These are phyloP conservation scores for Hypoxylon sp. DNA, from an alignment of 2,329 filamentous ascomycete genomes.

Conservation along the genomic window DNA sequence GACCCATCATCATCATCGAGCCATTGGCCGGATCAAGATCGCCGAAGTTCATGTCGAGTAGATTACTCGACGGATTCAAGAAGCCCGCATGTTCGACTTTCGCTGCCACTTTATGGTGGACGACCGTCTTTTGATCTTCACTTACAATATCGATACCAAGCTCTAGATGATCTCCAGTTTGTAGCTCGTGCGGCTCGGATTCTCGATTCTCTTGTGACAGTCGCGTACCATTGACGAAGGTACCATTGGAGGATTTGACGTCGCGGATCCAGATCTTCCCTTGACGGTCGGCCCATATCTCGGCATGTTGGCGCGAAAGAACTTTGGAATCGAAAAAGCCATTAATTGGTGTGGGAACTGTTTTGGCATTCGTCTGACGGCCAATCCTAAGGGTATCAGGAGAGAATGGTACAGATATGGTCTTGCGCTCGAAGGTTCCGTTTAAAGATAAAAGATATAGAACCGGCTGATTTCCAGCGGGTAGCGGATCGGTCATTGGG, in stretches of 20 bases:
- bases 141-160: conserved; percentile 98
- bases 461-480: conserved; percentile 80
- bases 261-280: conserved; percentile 97
- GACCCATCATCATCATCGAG: conserved; percentile 79
- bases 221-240: conserved; percentile 93
- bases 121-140: conserved; percentile 97
- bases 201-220: conserved; percentile 95
- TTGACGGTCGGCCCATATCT: conserved; percentile 86
- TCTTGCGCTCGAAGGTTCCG: conserved; percentile 96
- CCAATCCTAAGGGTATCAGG: conserved; percentile 97
- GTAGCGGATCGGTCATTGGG: conserved; percentile 73
- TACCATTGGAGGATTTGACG: conserved; percentile 98
- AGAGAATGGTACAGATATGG: conserved; percentile 90
- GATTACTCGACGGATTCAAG: conserved; percentile 79
- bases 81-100: conserved; percentile 96
- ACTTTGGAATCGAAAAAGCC: conserved; percentile 99
- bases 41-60: conserved; percentile 91
- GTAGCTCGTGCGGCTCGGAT: conserved; percentile 93
- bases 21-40: conserved; percentile 88
- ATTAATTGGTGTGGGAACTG: conserved; percentile 89
- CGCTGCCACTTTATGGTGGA: conserved; percentile 97
- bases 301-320: conserved; percentile 93
- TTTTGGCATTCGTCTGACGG: conserved; percentile 97
- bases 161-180: conserved; percentile 92
- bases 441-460: conserved; percentile 92